A percentile compares a stretch with the other conserved stretches of the same genome.
Evolutionary conservation across 164 flowering plant species (phyloP).

Genomic region (Tetrastigma voinierianum): DNA sequence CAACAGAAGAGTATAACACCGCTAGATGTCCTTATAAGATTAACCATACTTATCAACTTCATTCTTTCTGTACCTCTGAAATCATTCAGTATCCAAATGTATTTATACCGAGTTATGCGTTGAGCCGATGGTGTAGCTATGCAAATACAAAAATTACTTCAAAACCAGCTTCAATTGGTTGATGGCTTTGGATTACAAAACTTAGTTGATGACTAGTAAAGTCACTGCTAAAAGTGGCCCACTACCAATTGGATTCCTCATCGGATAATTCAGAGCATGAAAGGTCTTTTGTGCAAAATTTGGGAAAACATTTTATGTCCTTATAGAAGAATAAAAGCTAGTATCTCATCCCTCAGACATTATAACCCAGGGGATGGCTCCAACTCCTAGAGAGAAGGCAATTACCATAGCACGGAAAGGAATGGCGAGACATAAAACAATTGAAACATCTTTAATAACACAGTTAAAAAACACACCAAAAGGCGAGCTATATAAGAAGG

Average conservation of each 20-base stretch:
- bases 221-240: neutral
- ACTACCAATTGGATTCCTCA: neutral
- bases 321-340: neutral
- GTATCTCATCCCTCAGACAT: slow-evolving; percentile 42
- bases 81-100: too few relatives aligned
- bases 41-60: too few relatives aligned
- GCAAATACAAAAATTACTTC: too few relatives aligned
- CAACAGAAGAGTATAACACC: too few relatives aligned
- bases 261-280: neutral
- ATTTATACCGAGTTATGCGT: too few relatives aligned
- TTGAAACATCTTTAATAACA: neutral
- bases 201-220: neutral
- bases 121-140: too few relatives aligned
- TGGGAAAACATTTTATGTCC: neutral
- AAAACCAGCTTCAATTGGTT: too few relatives aligned
- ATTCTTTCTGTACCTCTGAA: too few relatives aligned
- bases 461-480: neutral
- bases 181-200: neutral
- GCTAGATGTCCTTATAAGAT: too few relatives aligned
- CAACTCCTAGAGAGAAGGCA: slow-evolving; percentile 38
- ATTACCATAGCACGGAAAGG: slow-evolving; percentile 29
- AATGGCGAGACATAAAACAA: neutral
- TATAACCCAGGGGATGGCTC: slow-evolving; percentile 50
- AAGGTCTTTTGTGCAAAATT: neutral
- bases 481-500: neutral